Base-by-base conservation (phyloP, 805 yeast genomes). In the Peterozyma toletana region DNA sequence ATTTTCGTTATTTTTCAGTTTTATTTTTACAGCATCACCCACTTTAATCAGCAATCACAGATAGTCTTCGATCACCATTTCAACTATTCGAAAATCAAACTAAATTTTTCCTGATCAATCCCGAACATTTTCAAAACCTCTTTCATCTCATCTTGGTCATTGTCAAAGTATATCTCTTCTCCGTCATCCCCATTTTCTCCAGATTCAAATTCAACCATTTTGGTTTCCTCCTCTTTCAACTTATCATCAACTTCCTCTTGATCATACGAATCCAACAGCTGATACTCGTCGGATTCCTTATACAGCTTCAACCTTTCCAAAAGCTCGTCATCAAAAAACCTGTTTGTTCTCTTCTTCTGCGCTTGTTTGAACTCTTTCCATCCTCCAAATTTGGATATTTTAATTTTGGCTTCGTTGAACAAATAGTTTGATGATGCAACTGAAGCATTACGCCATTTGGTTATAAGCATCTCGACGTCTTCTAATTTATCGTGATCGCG, bases 361-460 rank as follows among this genome's bases (percentile, higher is more conserved):
- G 16, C 35, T 33, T 17, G 13, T 37, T 17, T 30, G 14, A 36
- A 41, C 18, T 36, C 44, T 29, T 35, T 36, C 44, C 44, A 41
- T 14, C 44, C 44, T 17, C 44, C 44, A 11, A 36, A 35, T 27
- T 36, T 37, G 21, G 13, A 6, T 14, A 41, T 16, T 11, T 31
- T 41, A 31, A 41, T 11, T 17, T 41, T 41, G 31, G 37, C 35
- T n/a, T 41, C 44, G 21, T 41, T 41, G 21, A 18, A 36, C 31
- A 41, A 13, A 31, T 36, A 36, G 36, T 17, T 35, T 9, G 40
- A 30, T 11, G 40, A 30, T 14, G 30, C 31, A 11, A 14, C 15
- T 9, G 39, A 41, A 17, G 39, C 39, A 14, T 41, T 36, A 21
- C 44, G 29, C 39, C 40, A 41, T 37, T 41, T 41, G 3, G n/a